Conservation (phyloP, 768 basidiomycete species). For the Suillus spraguei region DNA sequence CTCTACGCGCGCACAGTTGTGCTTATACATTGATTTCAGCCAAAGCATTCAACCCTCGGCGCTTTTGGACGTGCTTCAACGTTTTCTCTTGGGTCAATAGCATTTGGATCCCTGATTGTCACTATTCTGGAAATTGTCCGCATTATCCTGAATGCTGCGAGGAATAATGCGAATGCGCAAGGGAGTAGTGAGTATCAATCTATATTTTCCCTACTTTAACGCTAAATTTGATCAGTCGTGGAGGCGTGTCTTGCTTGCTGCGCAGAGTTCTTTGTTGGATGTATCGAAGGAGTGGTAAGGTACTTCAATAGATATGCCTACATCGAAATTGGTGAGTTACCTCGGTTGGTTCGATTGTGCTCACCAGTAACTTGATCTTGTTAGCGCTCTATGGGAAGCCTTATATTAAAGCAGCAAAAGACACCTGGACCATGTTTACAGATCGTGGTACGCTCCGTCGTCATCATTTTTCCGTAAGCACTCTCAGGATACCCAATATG, state of each 20-base stretch:
- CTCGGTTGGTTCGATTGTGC: background rate
- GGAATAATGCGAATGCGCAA: slow-evolving; percentile 60
- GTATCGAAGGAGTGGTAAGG: slow-evolving; percentile 67
- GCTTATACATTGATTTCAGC: slow-evolving; percentile 38
- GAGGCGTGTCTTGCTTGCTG: slow-evolving; percentile 77
- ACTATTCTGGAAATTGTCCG: slow-evolving; percentile 73
- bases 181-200: slow-evolving; percentile 58
- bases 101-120: slow-evolving; percentile 84
- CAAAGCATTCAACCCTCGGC: slow-evolving; percentile 68
- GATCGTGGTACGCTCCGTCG: slow-evolving; percentile 52
- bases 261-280: slow-evolving; percentile 75
- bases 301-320: slow-evolving; percentile 89
- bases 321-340: slow-evolving; percentile 70
- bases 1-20: background rate
- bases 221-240: slow-evolving; percentile 48
- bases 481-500: background rate
- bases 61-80: slow-evolving; percentile 78
- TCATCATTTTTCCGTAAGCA: background rate
- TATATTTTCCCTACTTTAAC: background rate
- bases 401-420: slow-evolving; percentile 79
- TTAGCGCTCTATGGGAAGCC: slow-evolving; percentile 83
- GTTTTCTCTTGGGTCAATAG: slow-evolving; percentile 80
- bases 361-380: background rate
- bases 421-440: slow-evolving; percentile 78
- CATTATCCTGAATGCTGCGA: slow-evolving; percentile 58